These are phyloP conservation scores for Ramaria sp. DNA, from an alignment of 768 basidiomycete genomes.

Conservation along the genomic window DNA sequence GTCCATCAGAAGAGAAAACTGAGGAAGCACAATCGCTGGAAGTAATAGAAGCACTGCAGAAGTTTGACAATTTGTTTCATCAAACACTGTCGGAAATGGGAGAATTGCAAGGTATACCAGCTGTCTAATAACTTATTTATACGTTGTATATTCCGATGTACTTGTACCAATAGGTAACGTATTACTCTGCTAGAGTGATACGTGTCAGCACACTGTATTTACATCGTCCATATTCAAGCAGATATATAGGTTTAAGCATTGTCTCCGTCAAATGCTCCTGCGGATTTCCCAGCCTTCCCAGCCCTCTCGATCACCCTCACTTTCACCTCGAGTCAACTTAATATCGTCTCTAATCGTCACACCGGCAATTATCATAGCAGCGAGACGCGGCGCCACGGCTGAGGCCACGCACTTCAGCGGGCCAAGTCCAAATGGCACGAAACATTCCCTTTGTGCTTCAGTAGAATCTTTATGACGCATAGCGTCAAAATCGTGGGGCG, in stretches of 20 bases:
- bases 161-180: too few species aligned
- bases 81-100: conserved; percentile 53
- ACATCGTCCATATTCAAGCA: too few species aligned
- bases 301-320: conserved; percentile 28
- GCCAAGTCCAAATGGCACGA: conserved; percentile 40
- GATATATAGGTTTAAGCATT: too few species aligned
- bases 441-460: conserved; percentile 14
- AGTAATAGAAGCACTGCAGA: conserved; percentile 44
- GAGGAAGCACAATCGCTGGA: conserved; percentile 27
- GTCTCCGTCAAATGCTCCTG: not conserved
- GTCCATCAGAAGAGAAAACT: conserved; percentile 21
- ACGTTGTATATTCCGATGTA: too few species aligned
- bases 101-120: conserved; percentile 20
- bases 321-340: conserved; percentile 18
- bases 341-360: conserved; percentile 26
- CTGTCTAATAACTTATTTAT: not conserved
- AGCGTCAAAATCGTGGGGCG: conserved; percentile 33
- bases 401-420: conserved; percentile 36
- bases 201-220: too few species aligned
- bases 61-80: conserved; percentile 54
- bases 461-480: conserved; percentile 22
- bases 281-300: conserved; percentile 35
- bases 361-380: conserved; percentile 35
- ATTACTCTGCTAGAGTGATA: too few species aligned
- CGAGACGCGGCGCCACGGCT: conserved; percentile 42